Evolutionary conservation across 306 rosid genomes (phyloP).

Genomic region (Arachis hypogaea): DNA sequence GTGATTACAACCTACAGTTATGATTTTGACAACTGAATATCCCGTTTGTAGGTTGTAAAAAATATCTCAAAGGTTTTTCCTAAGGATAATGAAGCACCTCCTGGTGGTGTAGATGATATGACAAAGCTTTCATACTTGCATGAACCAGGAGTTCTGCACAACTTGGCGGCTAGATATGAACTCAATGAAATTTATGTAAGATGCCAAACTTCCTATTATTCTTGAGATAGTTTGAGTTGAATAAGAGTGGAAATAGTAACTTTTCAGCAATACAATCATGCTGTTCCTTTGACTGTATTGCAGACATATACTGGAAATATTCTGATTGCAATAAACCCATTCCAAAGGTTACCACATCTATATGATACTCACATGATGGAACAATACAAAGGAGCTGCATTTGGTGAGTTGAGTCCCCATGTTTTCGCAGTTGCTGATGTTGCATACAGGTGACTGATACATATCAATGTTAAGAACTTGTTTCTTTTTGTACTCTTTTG

Average conservation of each 20-base stretch:
- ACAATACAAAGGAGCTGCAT: conserved; percentile 93
- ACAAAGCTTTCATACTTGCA: conserved; percentile 98
- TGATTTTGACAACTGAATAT: conserved; percentile 38
- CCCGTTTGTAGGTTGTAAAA: conserved; percentile 68
- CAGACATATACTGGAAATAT: conserved; percentile 99
- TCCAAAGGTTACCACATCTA: conserved; percentile 96
- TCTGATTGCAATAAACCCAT: conserved; percentile 96
- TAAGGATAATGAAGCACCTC: conserved; percentile 93
- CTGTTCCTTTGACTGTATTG: conserved; percentile 42
- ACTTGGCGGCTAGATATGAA: conserved; percentile 97
- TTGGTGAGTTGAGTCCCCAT: conserved; percentile 99
- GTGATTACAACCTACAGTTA: conserved; percentile 5
- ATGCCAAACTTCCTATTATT: conserved; percentile 32
- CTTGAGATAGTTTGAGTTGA: conserved; percentile 30
- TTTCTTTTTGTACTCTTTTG: conserved; percentile 18
- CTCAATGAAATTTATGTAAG: conserved; percentile 98
- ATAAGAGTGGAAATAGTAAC: conserved; percentile 32
- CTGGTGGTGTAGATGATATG: conserved; percentile 99
- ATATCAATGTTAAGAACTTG: background rate
- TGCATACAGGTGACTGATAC: conserved; percentile 80
- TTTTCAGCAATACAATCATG: conserved; percentile 36
- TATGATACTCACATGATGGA: conserved; percentile 99
- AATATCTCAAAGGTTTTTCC: conserved; percentile 91
- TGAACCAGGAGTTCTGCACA: conserved; percentile 96
- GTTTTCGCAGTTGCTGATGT: conserved; percentile 99